These are phyloP conservation scores for Debaryomycetaceae sp. DNA, from an alignment of 1,139 yeast genomes.

Conservation along the genomic window DNA sequence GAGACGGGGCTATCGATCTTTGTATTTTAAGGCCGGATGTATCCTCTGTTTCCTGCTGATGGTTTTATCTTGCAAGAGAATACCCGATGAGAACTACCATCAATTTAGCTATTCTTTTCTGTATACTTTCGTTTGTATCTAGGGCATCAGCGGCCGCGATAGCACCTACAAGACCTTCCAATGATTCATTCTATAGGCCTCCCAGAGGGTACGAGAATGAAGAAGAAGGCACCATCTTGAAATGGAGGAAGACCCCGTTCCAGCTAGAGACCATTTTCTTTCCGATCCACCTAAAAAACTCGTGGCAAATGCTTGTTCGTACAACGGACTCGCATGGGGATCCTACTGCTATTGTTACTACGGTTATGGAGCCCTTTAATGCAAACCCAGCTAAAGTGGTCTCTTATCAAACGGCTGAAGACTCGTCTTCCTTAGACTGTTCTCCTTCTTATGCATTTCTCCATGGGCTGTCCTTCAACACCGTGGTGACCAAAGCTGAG, in stretches of 20 bases:
- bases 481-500: slow-evolving; percentile 22
- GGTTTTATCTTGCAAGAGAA: no score
- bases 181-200: slow-evolving; percentile 20
- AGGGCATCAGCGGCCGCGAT: neutral
- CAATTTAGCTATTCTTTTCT: neutral
- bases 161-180: slow-evolving; percentile 6
- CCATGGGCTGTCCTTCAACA: slow-evolving; percentile 11
- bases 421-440: slow-evolving; percentile 26
- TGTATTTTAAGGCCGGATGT: no score
- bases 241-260: slow-evolving; percentile 14
- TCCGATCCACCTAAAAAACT: slow-evolving; percentile 7
- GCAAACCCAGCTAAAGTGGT: slow-evolving; percentile 27
- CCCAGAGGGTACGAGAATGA: slow-evolving; percentile 19
- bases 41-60: no score
- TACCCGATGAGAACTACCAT: neutral
- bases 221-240: slow-evolving; percentile 20
- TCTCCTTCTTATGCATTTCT: slow-evolving; percentile 23
- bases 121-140: neutral
- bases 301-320: slow-evolving; percentile 33
- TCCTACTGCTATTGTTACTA: slow-evolving; percentile 28
- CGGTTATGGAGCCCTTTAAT: slow-evolving; percentile 29
- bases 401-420: slow-evolving; percentile 33
- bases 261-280: neutral
- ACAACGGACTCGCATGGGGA: slow-evolving; percentile 31
- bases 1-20: no score